phyloP scores from a whole-genome alignment of 768 basidiomycete species.

The Neoboletus subvelutipes region DNA sequence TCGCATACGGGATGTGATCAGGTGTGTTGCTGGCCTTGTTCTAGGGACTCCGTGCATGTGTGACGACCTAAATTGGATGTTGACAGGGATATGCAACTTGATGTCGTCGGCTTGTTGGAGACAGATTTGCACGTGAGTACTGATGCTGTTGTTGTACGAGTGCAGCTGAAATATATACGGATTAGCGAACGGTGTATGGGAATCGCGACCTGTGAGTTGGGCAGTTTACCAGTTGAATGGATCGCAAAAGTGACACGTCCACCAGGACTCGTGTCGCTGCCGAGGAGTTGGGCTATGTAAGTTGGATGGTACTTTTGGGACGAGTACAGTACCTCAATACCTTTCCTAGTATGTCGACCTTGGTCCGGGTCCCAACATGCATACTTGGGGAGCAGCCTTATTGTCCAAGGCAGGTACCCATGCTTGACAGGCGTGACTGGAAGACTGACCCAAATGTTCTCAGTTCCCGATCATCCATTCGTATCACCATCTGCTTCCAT shows the following conservation, averaged over 20 bases:
- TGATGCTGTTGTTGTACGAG: not conserved
- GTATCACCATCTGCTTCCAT: constrained; percentile 83
- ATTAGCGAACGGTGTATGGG: constrained; percentile 70
- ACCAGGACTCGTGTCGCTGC: constrained; percentile 69
- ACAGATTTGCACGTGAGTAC: constrained; percentile 77
- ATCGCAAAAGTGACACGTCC: constrained; percentile 2
- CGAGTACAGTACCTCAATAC: constrained; percentile 6
- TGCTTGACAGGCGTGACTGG: not conserved
- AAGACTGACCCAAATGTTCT: not conserved
- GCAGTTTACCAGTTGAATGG: not conserved
- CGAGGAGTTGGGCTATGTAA: constrained; percentile 79
- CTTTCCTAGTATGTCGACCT: constrained; percentile 72
- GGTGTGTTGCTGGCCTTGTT: constrained; percentile 42
- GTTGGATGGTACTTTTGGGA: constrained; percentile 25
- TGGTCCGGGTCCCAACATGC: constrained; percentile 83
- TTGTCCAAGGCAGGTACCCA: constrained; percentile 61
- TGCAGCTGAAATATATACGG: constrained; percentile 1
- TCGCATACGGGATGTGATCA: constrained; percentile 49
- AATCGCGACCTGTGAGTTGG: constrained; percentile 73
- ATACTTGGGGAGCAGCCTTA: constrained; percentile 87
- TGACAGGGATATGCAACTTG: constrained; percentile 75
- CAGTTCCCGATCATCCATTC: constrained; percentile 89
- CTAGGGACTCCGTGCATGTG: not conserved
- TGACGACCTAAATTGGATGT: not conserved
- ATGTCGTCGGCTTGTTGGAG: constrained; percentile 82